Base-by-base conservation (phyloP, 148 eudicot genomes). In the Linanthus parryae region DNA sequence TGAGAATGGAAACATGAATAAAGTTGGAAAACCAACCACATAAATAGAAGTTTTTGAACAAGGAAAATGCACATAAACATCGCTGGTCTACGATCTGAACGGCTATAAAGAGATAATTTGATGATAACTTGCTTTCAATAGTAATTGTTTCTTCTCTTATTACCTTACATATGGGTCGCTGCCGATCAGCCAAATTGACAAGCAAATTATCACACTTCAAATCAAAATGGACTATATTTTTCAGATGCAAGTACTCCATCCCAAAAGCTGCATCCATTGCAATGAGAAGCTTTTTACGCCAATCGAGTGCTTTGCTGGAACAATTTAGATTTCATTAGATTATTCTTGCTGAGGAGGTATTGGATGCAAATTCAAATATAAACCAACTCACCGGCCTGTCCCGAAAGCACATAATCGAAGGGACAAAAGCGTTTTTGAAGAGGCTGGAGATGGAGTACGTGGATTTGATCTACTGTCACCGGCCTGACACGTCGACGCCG, bases 91-190 rank as follows among this genome's bases (percentile, higher is more conserved):
- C n/a, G n/a, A n/a, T n/a, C n/a, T n/a, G n/a, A n/a, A n/a, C n/a
- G n/a, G n/a, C n/a, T n/a, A n/a, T n/a, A n/a, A n/a, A n/a, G n/a
- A n/a, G n/a, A n/a, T n/a, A n/a, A n/a, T n/a, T n/a, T n/a, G n/a
- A n/a, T n/a, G n/a, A n/a, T n/a, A n/a, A n/a, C n/a, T n/a, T n/a
- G n/a, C n/a, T n/a, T n/a, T n/a, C n/a, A n/a, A n/a, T n/a, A n/a
- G n/a, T n/a, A n/a, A n/a, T n/a, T n/a, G n/a, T n/a, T n/a, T n/a
- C n/a, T n/a, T n/a, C n/a, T n/a, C n/a, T n/a, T n/a, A 60, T 48
- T 64, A 87, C 98, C 98, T 92, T 92, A 67, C 98, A 92, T 31
- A 92, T 66, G 17, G 98, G 98, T 55, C 98, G 65, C 15, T 83
- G 95, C 10, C 80, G 81, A 69, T 87, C 98, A 55, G 96, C 81